phyloP scores from a whole-genome alignment of 179 eudicot species.

The Spergularia azorica region DNA sequence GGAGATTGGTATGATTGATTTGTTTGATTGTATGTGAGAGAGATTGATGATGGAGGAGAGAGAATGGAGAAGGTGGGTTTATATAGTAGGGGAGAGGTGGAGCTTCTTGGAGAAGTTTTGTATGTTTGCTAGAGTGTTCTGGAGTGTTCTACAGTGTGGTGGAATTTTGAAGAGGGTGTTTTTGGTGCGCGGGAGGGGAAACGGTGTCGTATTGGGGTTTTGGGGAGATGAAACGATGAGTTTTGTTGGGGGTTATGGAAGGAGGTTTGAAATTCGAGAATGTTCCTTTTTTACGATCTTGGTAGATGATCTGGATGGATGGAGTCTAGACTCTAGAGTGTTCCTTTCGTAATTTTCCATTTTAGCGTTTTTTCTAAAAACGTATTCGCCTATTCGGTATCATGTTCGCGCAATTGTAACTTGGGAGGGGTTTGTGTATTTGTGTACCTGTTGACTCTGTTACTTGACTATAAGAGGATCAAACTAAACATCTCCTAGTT shows the following conservation, averaged over 20 bases:
- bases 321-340: no score
- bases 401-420: no score
- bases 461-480: no score
- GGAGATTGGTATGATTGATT: neutral
- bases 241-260: neutral
- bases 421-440: no score
- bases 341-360: no score
- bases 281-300: neutral
- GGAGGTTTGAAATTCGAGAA: constrained; percentile 22
- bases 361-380: no score
- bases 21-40: neutral
- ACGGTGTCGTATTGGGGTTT: constrained; percentile 4
- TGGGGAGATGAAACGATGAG: neutral
- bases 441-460: no score
- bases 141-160: constrained; percentile 36
- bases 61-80: neutral
- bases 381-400: no score
- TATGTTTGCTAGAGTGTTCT: constrained; percentile 16
- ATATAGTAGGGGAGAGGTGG: constrained; percentile 18
- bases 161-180: neutral
- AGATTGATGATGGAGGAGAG: neutral
- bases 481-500: no score
- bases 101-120: no score
- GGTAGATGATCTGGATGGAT: no score
- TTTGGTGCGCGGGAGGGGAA: neutral